Conservation (phyloP, 2,329 filamentous ascomycete species). For the Elsinoe arachidis region DNA sequence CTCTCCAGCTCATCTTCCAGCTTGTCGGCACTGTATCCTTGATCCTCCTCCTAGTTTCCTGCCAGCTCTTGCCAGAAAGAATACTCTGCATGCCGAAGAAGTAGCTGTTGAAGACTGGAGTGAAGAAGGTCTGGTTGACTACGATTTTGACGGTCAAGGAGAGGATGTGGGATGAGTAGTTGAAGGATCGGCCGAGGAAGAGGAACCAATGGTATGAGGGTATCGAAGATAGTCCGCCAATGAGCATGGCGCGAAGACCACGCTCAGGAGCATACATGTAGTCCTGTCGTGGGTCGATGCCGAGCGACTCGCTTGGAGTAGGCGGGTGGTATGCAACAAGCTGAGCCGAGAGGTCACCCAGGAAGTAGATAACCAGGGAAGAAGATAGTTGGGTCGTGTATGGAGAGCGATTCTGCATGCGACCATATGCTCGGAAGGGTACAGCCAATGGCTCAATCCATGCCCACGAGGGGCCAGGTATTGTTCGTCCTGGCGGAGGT, state of each 20-base stretch:
- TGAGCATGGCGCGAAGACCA: constrained; percentile 62
- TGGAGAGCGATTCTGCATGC: constrained; percentile 62
- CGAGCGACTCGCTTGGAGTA: background rate
- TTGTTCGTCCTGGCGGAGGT: constrained; percentile 20
- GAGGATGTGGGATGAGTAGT: constrained; percentile 63
- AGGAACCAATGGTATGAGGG: constrained; percentile 78
- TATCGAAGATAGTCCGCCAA: constrained; percentile 65
- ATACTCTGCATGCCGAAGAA: constrained; percentile 45
- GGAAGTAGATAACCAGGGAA: constrained; percentile 68
- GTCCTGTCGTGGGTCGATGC: constrained; percentile 18
- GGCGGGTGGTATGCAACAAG: constrained; percentile 37
- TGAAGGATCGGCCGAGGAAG: constrained; percentile 73
- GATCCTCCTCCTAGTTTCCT: constrained; percentile 61
- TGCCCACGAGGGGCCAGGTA: constrained; percentile 37
- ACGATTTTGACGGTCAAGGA: constrained; percentile 68
- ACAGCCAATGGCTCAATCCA: constrained; percentile 39
- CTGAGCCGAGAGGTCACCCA: constrained; percentile 71
- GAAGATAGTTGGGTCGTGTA: constrained; percentile 72
- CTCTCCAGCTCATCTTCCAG: constrained; percentile 69
- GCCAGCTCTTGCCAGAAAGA: constrained; percentile 50
- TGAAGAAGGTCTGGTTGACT: constrained; percentile 73
- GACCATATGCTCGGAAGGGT: constrained; percentile 52
- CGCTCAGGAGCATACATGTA: constrained; percentile 57
- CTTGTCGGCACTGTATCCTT: constrained; percentile 67
- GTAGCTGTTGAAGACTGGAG: constrained; percentile 52